Percentiles rank a stretch among this genome's conserved stretches.
phyloP scores from a whole-genome alignment of 1,284 basidiomycete species.

The Trichosporon ovoides region DNA sequence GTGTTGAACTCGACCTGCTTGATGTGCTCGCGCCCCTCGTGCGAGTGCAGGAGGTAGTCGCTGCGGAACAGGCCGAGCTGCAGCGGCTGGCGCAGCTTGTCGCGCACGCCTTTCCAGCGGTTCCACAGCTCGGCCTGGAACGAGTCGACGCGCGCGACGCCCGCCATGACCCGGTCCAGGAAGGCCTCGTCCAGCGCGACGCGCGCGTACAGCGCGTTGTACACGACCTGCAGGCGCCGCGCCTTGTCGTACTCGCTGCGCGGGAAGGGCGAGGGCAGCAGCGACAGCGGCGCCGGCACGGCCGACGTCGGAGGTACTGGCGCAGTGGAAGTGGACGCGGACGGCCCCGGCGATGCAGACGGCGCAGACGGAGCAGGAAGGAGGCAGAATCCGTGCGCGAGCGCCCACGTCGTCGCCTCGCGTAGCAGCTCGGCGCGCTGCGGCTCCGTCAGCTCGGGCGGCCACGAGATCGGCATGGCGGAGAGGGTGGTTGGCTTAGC shows the following conservation, averaged over 20 bases:
- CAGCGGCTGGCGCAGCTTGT: constrained; percentile 61
- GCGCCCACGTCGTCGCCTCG: constrained; percentile 73
- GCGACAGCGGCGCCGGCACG: constrained; percentile 81
- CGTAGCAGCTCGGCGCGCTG: constrained; percentile 60
- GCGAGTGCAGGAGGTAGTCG: constrained; percentile 81
- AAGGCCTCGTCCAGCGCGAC: constrained; percentile 76
- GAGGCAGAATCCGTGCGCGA: constrained; percentile 78
- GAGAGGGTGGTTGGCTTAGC: not conserved
- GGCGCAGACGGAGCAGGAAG: constrained; percentile 55
- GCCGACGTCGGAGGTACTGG: constrained; percentile 58
- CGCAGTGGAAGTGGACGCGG: too few species aligned
- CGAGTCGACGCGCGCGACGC: constrained; percentile 75
- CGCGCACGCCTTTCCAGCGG: constrained; percentile 71
- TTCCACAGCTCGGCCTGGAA: constrained; percentile 83
- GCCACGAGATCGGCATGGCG: constrained; percentile 56
- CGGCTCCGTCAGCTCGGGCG: constrained; percentile 59
- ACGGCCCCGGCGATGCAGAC: too few species aligned
- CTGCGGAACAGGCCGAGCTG: constrained; percentile 92
- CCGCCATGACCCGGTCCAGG: constrained; percentile 76
- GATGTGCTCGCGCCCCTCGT: constrained; percentile 50
- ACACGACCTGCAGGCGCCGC: constrained; percentile 63
- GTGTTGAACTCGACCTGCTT: constrained; percentile 99
- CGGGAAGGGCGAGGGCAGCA: constrained; percentile 85
- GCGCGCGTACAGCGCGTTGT: constrained; percentile 80
- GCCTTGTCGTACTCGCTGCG: constrained; percentile 65